These are phyloP conservation scores for Penicillium cataractarum DNA, from an alignment of 495 filamentous ascomycete genomes.

Conservation along the genomic window DNA sequence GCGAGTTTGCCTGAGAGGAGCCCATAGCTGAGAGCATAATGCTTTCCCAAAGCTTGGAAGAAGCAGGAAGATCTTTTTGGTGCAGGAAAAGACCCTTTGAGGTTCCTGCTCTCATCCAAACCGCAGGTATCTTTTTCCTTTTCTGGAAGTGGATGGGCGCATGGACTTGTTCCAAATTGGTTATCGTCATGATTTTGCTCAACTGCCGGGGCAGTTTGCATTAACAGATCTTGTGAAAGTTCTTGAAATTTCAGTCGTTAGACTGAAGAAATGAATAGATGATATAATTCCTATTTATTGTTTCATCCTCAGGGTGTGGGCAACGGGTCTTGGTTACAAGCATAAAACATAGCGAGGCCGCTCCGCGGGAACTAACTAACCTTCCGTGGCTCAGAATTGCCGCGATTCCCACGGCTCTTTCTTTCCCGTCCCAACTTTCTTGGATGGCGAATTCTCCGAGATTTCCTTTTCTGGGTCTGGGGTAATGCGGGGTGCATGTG, in stretches of 20 bases:
- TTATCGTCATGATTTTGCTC: constrained; percentile 3
- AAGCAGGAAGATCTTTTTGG: constrained; percentile 32
- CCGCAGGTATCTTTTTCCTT: constrained; percentile 27
- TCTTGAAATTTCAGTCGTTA: not conserved
- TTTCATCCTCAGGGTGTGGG: too few relatives aligned
- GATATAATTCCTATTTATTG: not conserved
- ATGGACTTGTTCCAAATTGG: constrained; percentile 5
- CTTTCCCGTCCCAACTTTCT: constrained; percentile 2
- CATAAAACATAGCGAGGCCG: not conserved
- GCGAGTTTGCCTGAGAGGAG: constrained; percentile 23
- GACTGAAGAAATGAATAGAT: not conserved
- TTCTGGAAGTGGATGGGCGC: not conserved
- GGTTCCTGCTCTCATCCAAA: constrained; percentile 45
- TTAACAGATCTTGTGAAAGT: not conserved
- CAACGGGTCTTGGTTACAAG: too few relatives aligned
- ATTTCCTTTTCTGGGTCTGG: not conserved
- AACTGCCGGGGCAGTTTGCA: constrained; percentile 4
- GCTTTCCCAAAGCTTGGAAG: constrained; percentile 24
- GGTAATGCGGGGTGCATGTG: constrained; percentile 9
- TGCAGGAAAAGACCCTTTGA: constrained; percentile 45
- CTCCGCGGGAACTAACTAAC: constrained; percentile 13
- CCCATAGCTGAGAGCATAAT: constrained; percentile 41
- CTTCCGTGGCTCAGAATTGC: constrained; percentile 4
- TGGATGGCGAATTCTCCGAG: not conserved
- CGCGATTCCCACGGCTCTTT: not conserved